Conservation (phyloP, 129 eudicot species). For the carrot (Daucus carota) region DH1_v3.0 NC_030383.2:47983501-47984000, state of each 20-base stretch:
- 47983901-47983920: conserved; percentile 9
- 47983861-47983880: conserved; percentile 31
- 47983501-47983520: conserved; percentile 71
- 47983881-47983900: conserved; percentile 24
- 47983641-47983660: conserved; percentile 96
- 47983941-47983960: conserved; percentile 60
- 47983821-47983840: conserved; percentile 20
- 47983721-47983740: conserved; percentile 99
- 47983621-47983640: conserved; percentile 43
- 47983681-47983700: conserved; percentile 72
- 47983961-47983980: neutral
- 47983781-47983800: conserved; percentile 55
- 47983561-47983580: conserved; percentile 70
- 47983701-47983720: conserved; percentile 70
- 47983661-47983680: conserved; percentile 89
- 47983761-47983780: conserved; percentile 47
- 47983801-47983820: conserved; percentile 25
- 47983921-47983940: conserved; percentile 32
- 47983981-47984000: neutral
- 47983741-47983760: conserved; percentile 68
- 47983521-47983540: conserved; percentile 89
- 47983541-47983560: conserved; percentile 93
- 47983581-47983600: conserved; percentile 49
- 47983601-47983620: conserved; percentile 23
- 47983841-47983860: conserved; percentile 26